A percentile compares a stretch with the other conserved stretches of the same genome.
Evolutionary conservation across 768 basidiomycete species (phyloP).

Genomic region (Leccinellum luteum): DNA sequence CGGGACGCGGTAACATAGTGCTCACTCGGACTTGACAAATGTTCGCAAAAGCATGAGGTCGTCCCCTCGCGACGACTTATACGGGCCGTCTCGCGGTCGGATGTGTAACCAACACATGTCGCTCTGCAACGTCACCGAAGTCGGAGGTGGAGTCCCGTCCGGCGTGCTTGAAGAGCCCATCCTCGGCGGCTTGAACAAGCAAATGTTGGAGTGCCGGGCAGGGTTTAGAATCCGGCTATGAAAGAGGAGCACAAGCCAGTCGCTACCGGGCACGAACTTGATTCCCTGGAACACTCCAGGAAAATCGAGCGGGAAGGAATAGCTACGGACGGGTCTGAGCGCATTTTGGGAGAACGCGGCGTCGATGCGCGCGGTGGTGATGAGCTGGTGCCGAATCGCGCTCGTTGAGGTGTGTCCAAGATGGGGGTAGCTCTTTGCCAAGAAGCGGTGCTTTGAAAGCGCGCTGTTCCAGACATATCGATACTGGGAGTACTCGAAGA

Average conservation of each 20-base stretch:
- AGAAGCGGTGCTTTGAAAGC: constrained; percentile 24
- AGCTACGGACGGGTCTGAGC: constrained; percentile 19
- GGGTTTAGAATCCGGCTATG: constrained; percentile 31
- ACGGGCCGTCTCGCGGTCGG: constrained; percentile 24
- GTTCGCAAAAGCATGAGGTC: constrained; percentile 29
- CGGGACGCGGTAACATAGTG: neutral
- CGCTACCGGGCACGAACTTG: constrained; percentile 28
- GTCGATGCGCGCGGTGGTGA: constrained; percentile 22
- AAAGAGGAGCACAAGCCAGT: constrained; percentile 32
- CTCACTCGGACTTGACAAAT: constrained; percentile 26
- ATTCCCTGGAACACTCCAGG: constrained; percentile 31
- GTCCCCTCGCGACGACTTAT: constrained; percentile 32
- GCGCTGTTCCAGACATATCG: constrained; percentile 27
- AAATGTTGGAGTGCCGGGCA: constrained; percentile 28
- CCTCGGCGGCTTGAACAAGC: constrained; percentile 23
- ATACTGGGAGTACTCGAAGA: constrained; percentile 22
- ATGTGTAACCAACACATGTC: constrained; percentile 29
- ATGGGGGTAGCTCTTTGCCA: constrained; percentile 25
- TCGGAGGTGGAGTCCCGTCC: neutral
- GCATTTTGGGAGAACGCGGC: constrained; percentile 14
- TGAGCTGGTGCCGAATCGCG: constrained; percentile 24
- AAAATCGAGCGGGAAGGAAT: constrained; percentile 29
- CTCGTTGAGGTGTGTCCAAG: constrained; percentile 17
- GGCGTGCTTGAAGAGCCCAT: neutral
- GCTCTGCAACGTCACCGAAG: constrained; percentile 28